Base-by-base conservation (phyloP, 352 stramenopile genomes). In the Hyaloperonospora arabidopsidis region DNA sequence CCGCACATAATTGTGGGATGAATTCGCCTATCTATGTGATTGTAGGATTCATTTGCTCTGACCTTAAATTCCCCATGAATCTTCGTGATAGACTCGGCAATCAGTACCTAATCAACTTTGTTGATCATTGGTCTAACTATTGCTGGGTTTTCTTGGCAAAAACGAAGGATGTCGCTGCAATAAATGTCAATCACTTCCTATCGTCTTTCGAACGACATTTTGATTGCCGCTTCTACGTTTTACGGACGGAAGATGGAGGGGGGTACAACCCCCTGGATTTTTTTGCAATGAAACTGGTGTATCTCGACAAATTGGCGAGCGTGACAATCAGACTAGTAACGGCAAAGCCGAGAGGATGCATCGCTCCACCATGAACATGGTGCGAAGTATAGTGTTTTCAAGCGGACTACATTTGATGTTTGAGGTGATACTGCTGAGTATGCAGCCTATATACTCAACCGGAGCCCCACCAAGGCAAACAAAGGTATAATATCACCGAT, bases 331-430 rank as follows among this genome's bases (percentile, higher is more conserved):
- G 28, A 19, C 29, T 8, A 44, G 29, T 11, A 44, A 52, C 11
- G 46, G 46, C 1, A 52, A 34, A 36, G n/a, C 46, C 6, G 29
- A 44, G 6, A 5, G 28, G 0, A 51, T 51, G 45, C n/a, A 51
- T 28, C 29, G 45, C 15, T 21, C 36, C 17, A 43, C 11, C 25
- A 29, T 29, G 25, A 29, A 29, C 7, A 7, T 29, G 25, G 25
- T 29, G 25, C 25, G 25, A 7, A 39, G 14, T 10, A 17, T 14
- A 10, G 11, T 39, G 2, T 39, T 39, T 17, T 15, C 25, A 29
- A 29, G 25, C 7, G 25, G 7, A 29, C 3, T 29, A 29, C 25
- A 3, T 29, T 29, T 29, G 25, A 29, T 7, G 25, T 29, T 29
- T n/a, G n/a, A n/a, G n/a, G n/a, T n/a, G n/a, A 29, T 29, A 17